Percentiles rank a stretch among this genome's conserved stretches.
Evolutionary conservation across 371 early-diverging fungal genomes (phyloP).

Genomic region (Mucor sp.): DNA sequence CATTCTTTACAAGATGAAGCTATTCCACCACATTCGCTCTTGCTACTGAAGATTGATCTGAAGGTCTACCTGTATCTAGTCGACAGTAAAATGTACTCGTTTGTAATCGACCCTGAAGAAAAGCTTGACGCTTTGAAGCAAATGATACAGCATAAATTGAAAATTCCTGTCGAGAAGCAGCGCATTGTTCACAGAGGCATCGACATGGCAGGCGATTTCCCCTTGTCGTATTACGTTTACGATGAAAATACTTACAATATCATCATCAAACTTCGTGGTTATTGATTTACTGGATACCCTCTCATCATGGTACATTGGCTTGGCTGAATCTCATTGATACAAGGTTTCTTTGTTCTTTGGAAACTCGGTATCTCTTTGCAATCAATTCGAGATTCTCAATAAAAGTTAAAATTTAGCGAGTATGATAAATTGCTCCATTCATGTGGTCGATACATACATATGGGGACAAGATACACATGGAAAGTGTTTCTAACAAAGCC

Average conservation of each 20-base stretch:
- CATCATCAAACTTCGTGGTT: not conserved
- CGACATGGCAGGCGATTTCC: not conserved
- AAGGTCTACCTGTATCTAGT: not conserved
- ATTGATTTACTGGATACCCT: not conserved
- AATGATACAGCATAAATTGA: not conserved
- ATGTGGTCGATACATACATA: too few relatives aligned
- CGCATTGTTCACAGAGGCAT: not conserved
- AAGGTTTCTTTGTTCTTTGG: too few relatives aligned
- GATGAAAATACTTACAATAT: not conserved
- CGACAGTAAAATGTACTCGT: not conserved
- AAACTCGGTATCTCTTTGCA: too few relatives aligned
- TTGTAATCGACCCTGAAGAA: not conserved
- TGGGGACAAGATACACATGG: too few relatives aligned
- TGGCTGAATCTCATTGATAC: too few relatives aligned
- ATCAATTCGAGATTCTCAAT: too few relatives aligned
- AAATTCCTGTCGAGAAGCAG: not conserved
- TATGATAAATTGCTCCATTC: too few relatives aligned
- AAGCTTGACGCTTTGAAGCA: not conserved
- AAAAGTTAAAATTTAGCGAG: too few relatives aligned
- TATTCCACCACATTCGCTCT: not conserved
- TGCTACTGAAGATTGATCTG: not conserved
- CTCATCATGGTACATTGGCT: too few relatives aligned
- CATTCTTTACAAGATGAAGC: not conserved
- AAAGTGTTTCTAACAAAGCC: too few relatives aligned
- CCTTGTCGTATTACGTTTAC: not conserved